phyloP scores from a whole-genome alignment of 225 moss, liverwort and hornwort genomes.

The Sphagnum tenellum region DNA sequence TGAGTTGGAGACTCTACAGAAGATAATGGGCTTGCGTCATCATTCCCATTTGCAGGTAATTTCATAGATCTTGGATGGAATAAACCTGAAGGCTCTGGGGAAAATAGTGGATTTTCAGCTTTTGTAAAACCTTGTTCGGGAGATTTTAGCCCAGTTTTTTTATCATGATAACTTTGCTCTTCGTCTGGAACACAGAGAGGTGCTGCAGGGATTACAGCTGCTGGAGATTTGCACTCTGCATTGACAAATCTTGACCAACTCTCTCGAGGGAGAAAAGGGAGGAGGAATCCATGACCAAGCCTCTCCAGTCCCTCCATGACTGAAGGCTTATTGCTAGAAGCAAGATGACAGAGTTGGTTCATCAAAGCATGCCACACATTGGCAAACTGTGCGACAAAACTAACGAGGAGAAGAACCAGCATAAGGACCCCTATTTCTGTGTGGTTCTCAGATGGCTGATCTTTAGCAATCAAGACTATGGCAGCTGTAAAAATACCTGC shows the following conservation, averaged over 20 bases:
- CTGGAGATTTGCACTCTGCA: slow-evolving; percentile 5
- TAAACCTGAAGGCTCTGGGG: slow-evolving; percentile 40
- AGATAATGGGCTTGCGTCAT: not conserved
- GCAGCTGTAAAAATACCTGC: slow-evolving; percentile 44
- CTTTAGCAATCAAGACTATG: slow-evolving; percentile 44
- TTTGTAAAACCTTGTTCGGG: too few relatives aligned
- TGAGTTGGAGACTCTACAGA: too few relatives aligned
- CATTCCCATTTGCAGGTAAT: slow-evolving; percentile 21
- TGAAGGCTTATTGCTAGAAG: slow-evolving; percentile 56
- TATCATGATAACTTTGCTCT: slow-evolving; percentile 2
- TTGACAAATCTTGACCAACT: too few relatives aligned
- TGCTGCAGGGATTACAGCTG: slow-evolving; percentile 15
- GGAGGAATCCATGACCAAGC: slow-evolving; percentile 5
- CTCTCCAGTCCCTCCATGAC: slow-evolving; percentile 48
- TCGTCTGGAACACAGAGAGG: slow-evolving; percentile 10
- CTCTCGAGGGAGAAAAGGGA: too few relatives aligned
- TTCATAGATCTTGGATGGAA: slow-evolving; percentile 35
- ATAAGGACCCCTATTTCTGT: slow-evolving; percentile 46
- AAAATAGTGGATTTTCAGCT: too few relatives aligned
- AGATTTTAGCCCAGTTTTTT: slow-evolving; percentile 6
- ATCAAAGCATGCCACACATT: slow-evolving; percentile 77
- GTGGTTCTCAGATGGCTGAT: slow-evolving; percentile 44
- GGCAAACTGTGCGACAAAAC: slow-evolving; percentile 62
- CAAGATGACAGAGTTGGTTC: slow-evolving; percentile 56
- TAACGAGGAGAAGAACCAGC: slow-evolving; percentile 45